A percentile compares a stretch with the other conserved stretches of the same genome.
phyloP scores from a whole-genome alignment of 495 filamentous ascomycete genomes.

The Chlorociboria aeruginascens region DNA sequence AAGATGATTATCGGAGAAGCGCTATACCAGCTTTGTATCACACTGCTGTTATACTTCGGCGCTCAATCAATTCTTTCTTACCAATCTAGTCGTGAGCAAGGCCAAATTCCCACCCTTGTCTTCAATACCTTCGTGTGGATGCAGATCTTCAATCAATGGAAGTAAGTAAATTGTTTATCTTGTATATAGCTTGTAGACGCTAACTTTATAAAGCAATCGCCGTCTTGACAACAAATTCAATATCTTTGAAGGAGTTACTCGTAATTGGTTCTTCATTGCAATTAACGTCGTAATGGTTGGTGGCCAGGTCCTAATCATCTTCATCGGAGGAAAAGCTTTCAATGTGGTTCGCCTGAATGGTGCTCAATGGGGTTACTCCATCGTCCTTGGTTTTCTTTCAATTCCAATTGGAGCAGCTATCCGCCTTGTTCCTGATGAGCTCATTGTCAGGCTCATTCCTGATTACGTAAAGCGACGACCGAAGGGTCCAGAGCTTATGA shows the following conservation, averaged over 20 bases:
- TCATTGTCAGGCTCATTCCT: constrained; percentile 54
- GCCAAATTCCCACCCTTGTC: constrained; percentile 57
- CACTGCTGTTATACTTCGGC: constrained; percentile 69
- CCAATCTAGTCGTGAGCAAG: constrained; percentile 29
- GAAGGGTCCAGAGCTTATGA: constrained; percentile 35
- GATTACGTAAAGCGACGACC: constrained; percentile 55
- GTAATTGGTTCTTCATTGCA: constrained; percentile 72
- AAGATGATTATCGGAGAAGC: constrained; percentile 91
- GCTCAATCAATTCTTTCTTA: constrained; percentile 45
- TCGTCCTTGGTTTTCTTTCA: constrained; percentile 59
- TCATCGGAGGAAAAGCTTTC: constrained; percentile 63
- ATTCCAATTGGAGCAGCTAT: constrained; percentile 63
- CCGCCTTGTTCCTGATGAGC: constrained; percentile 51
- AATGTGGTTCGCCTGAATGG: constrained; percentile 53
- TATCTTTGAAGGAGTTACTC: constrained; percentile 69
- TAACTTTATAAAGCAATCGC: constrained; percentile 49
- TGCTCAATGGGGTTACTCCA: constrained; percentile 64
- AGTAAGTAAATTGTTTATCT: constrained; percentile 45
- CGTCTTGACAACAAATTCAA: constrained; percentile 83
- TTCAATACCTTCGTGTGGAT: constrained; percentile 97
- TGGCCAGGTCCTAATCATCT: constrained; percentile 71
- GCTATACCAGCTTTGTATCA: constrained; percentile 67
- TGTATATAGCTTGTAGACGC: constrained; percentile 13
- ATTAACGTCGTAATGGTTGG: constrained; percentile 73
- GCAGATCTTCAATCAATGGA: constrained; percentile 95